Evolutionary conservation across 805 yeast species (phyloP), one percentile per base, ranked within the genome.

Genomic region (Saturnispora halmiae): DNA sequence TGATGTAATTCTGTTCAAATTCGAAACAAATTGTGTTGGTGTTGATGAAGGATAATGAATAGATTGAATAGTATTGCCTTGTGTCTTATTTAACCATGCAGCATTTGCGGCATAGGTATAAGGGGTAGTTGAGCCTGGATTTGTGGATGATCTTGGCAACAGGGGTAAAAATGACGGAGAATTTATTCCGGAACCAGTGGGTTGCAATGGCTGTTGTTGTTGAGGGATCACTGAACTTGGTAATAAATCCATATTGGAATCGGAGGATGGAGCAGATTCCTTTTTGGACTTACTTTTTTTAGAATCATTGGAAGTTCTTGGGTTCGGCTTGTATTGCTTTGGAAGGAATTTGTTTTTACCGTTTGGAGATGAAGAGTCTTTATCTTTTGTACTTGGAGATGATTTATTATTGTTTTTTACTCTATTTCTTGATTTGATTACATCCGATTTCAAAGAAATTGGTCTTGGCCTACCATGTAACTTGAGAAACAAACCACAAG

Each of bases 401-500:
- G 72, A 63, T 36, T 67, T 69, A 6, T 58, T 48, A 34, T 43
- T 49, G 40, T 76, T 80, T 53, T 80, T 79, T 54, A 82, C 81
- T 53, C 97, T 73, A 58, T 88, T 88, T 56, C 97, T 72, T 32
- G 92, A 79, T 63, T 87, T 86, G 59, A 88, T 88, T 22, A 88
- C 87, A 63, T 88, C 95, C 9, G 96, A 85, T 59, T 88, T 88
- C 53, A 88, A 67, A 19, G 87, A 77, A 41, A 87, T 87, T 5
- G 97, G 96, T 53, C 97, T 71, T 29, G 95, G 85, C 40, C 94
- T 74, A 19, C 96, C 95, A 56, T 88, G 97, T 31, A 88, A 70
- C 62, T 88, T 88, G 45, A 87, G 64, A 54, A 86, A 86, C 37
- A 86, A 66, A 0, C 96, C 96, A 65, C 96, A 86, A 8, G 97